Percentiles rank a stretch among this genome's conserved stretches.
These are phyloP conservation scores for Cladosporium sp. DNA, from an alignment of 2,329 filamentous ascomycete species.

Conservation along the genomic window DNA sequence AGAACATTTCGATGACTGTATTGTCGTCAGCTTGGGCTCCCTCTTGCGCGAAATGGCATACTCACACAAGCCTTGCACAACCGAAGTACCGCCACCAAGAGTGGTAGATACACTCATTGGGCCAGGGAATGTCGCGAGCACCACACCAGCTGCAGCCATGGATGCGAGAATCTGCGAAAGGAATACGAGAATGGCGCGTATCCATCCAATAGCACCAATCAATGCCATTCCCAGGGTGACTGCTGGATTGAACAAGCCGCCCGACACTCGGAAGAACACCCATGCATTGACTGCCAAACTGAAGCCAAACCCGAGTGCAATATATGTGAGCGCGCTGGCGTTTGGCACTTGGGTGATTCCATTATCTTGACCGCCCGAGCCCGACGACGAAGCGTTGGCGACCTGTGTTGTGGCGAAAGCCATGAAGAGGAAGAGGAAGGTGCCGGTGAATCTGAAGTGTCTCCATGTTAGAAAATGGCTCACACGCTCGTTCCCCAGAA, in stretches of 20 bases:
- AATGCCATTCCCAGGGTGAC: slow-evolving; percentile 51
- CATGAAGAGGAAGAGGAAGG: slow-evolving; percentile 49
- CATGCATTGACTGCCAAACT: slow-evolving; percentile 47
- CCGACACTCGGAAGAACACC: slow-evolving; percentile 48
- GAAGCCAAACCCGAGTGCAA: slow-evolving; percentile 44
- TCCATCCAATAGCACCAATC: slow-evolving; percentile 49
- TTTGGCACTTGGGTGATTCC: slow-evolving; percentile 37
- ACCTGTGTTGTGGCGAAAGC: slow-evolving; percentile 42
- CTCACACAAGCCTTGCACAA: slow-evolving; percentile 45
- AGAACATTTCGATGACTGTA: slow-evolving; percentile 50
- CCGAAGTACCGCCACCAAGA: slow-evolving; percentile 44
- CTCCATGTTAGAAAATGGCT: not conserved
- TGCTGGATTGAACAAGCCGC: slow-evolving; percentile 41
- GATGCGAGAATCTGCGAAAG: slow-evolving; percentile 48
- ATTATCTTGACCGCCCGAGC: slow-evolving; percentile 22
- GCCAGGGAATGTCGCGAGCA: slow-evolving; percentile 47
- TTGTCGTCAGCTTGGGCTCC: slow-evolving; percentile 14
- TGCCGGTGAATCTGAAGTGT: slow-evolving; percentile 40
- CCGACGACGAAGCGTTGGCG: slow-evolving; percentile 39
- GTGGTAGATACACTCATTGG: slow-evolving; percentile 48
- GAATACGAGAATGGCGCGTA: slow-evolving; percentile 45
- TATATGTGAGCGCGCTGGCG: slow-evolving; percentile 39
- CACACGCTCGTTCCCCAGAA: not conserved
- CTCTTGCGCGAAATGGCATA: not conserved
- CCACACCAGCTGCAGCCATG: slow-evolving; percentile 48